A percentile compares a stretch with the other conserved stretches of the same genome.
These are phyloP conservation scores for carrot (Daucus carota) DNA, from an alignment of 129 eudicot genomes.

Conservation along the genomic window DNA sequence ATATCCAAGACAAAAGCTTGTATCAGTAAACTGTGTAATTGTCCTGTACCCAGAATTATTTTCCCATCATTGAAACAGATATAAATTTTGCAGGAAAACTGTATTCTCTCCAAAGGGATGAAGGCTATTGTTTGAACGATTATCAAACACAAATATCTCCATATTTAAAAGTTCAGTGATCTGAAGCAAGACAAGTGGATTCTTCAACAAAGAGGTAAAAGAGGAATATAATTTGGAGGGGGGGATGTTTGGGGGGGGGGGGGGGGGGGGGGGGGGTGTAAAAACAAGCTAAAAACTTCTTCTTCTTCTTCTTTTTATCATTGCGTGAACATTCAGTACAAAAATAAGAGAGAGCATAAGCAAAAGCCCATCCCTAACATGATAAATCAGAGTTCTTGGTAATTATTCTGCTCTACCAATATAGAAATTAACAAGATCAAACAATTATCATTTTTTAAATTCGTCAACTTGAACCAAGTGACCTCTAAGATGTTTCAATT, in stretches of 20 bases:
- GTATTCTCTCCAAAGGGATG: not conserved
- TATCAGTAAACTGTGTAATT: not conserved
- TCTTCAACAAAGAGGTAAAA: not conserved
- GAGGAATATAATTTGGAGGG: no score
- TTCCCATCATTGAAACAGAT: not conserved
- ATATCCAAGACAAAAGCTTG: not conserved
- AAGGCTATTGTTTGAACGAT: not conserved
- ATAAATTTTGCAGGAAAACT: not conserved
- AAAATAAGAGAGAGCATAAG: not conserved
- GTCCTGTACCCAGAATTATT: not conserved
- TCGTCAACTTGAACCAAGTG: slow-evolving; percentile 8
- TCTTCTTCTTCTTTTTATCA: not conserved
- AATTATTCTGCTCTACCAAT: not conserved
- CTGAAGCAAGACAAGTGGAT: not conserved
- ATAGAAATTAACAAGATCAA: not conserved
- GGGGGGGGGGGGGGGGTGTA: no score
- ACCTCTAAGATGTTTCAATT: not conserved
- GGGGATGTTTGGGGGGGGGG: no score
- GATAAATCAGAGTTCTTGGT: not conserved
- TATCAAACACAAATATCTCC: not conserved
- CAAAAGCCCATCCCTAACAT: not conserved
- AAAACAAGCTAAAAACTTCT: not conserved
- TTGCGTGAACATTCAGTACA: not conserved
- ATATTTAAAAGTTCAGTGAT: not conserved
- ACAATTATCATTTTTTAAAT: not conserved